Conservation (phyloP, 352 stramenopile genomes). For the Phytophthora capsici region DNA sequence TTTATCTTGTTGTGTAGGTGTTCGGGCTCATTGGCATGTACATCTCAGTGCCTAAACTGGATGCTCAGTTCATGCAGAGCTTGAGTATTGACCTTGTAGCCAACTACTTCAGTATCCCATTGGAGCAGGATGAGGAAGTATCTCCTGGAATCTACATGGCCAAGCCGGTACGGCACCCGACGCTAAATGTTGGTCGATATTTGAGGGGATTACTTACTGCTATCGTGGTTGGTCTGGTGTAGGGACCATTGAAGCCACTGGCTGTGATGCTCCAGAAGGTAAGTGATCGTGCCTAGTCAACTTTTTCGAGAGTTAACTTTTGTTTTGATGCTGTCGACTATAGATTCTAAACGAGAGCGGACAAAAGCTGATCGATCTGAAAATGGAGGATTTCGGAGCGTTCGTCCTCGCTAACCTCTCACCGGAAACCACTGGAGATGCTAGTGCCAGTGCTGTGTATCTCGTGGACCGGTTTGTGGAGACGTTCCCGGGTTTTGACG, state of each 20-base stretch:
- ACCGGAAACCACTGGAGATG: conserved; percentile 9
- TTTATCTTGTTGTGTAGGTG: conserved; percentile 40
- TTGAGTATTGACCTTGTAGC: conserved; percentile 73
- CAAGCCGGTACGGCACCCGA: conserved; percentile 56
- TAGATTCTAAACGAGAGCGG: conserved; percentile 68
- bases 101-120: conserved; percentile 75
- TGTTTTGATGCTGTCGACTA: conserved; percentile 5
- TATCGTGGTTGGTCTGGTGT: conserved; percentile 3
- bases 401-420: conserved; percentile 73
- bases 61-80: conserved; percentile 60
- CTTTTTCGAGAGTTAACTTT: conserved; percentile 1
- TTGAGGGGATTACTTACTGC: conserved; percentile 1
- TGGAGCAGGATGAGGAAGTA: conserved; percentile 77
- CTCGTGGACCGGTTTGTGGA: conserved; percentile 61
- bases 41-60: conserved; percentile 76
- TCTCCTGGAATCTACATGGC: conserved; percentile 83
- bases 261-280: conserved; percentile 63
- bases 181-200: no score
- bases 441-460: conserved; percentile 48
- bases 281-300: neutral
- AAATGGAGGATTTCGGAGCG: conserved; percentile 69
- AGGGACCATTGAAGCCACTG: conserved; percentile 75
- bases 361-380: conserved; percentile 58
- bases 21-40: conserved; percentile 89
- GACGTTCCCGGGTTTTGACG: conserved; percentile 77